Evolutionary conservation across 495 filamentous ascomycete genomes (phyloP).

Genomic region (Tirmania nivea): DNA sequence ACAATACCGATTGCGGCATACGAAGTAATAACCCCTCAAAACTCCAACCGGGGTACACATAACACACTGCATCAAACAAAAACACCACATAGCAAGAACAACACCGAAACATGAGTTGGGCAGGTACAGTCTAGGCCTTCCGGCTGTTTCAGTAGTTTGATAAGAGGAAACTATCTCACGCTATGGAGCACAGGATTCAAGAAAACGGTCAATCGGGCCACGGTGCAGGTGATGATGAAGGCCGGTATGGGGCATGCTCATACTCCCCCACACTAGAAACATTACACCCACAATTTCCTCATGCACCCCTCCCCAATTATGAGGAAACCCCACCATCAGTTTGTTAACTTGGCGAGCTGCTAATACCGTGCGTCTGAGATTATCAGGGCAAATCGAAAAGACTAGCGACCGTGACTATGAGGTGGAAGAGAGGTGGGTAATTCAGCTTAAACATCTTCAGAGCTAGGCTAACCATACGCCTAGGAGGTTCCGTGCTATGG

Average conservation of each 20-base stretch:
- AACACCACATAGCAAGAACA: neutral
- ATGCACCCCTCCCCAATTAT: neutral
- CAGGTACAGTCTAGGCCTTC: constrained; percentile 24
- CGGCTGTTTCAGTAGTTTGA: no score
- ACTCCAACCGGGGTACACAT: neutral
- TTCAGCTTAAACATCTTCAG: neutral
- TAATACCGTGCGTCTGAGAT: neutral
- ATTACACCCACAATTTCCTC: neutral
- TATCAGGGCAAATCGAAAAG: constrained; percentile 76
- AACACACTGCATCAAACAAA: neutral
- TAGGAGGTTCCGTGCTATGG: constrained; percentile 89
- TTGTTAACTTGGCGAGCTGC: no score
- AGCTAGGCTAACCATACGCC: neutral
- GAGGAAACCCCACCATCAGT: no score
- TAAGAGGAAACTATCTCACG: neutral
- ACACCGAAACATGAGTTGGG: constrained; percentile 38
- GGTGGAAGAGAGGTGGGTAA: constrained; percentile 67
- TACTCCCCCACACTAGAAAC: neutral
- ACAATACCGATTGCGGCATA: no score
- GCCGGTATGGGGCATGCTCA: constrained; percentile 36
- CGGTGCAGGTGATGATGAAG: constrained; percentile 99
- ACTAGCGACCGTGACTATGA: constrained; percentile 97
- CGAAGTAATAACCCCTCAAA: no score
- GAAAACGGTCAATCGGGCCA: constrained; percentile 95
- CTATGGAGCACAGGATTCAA: constrained; percentile 52